phyloP scores from a whole-genome alignment of 768 basidiomycete genomes.

The Xerocomus potaroensis region DNA sequence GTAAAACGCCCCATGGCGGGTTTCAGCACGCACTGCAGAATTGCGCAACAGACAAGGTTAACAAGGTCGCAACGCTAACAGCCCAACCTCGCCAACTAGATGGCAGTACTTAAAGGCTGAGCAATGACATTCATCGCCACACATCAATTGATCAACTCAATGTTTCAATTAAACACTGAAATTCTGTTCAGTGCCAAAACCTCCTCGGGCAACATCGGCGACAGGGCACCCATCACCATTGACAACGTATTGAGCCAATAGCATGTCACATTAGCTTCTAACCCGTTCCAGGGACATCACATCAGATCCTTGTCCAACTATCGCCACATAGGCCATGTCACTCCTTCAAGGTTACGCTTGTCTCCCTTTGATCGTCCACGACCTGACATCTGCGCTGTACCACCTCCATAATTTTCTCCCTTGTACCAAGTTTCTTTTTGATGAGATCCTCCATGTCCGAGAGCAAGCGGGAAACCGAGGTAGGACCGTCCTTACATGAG shows the following conservation, averaged over 20 bases:
- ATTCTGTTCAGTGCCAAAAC: not conserved
- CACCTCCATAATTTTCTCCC: conserved; percentile 76
- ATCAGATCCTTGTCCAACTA: conserved; percentile 13
- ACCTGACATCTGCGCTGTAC: conserved; percentile 62
- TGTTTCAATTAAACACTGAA: not conserved
- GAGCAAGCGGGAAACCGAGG: conserved; percentile 20
- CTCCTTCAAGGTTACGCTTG: conserved; percentile 22
- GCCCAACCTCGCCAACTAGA: conserved; percentile 11
- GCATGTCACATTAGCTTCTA: not conserved
- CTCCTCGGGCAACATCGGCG: not conserved
- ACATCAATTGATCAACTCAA: conserved; percentile 25
- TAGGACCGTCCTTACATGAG: conserved; percentile 39
- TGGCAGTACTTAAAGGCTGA: conserved; percentile 25
- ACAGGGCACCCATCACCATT: conserved; percentile 1
- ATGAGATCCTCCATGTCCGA: conserved; percentile 19
- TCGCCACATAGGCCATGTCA: conserved; percentile 10
- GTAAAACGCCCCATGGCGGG: too few relatives aligned
- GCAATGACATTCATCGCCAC: conserved; percentile 23
- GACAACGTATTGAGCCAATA: not conserved
- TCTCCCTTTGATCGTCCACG: conserved; percentile 44
- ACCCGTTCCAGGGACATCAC: not conserved
- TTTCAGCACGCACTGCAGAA: conserved; percentile 17
- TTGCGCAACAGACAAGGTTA: conserved; percentile 4
- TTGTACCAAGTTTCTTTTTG: conserved; percentile 51
- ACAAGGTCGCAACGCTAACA: conserved; percentile 29